phyloP scores from a whole-genome alignment of 2,329 filamentous ascomycete species.

The Pseudogymnoascus destructans region DNA sequence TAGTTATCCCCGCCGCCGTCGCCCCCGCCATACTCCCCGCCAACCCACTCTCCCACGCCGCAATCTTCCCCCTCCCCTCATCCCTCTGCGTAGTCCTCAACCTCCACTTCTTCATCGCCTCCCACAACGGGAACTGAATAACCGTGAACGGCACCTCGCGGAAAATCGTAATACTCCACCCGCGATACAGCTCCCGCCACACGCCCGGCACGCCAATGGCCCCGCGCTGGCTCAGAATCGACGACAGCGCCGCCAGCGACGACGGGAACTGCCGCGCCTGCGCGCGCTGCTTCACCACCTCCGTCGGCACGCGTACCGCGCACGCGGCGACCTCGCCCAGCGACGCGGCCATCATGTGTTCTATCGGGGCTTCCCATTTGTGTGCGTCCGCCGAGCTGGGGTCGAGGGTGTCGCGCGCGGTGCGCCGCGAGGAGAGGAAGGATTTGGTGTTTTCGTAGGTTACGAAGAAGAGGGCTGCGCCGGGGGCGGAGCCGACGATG shows the following conservation, averaged over 20 bases:
- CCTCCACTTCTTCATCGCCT: constrained; percentile 69
- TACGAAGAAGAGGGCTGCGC: constrained; percentile 93
- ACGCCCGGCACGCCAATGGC: constrained; percentile 42
- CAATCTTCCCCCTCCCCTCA: constrained; percentile 33
- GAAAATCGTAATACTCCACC: constrained; percentile 85
- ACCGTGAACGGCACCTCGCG: constrained; percentile 95
- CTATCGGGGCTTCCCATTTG: constrained; percentile 27
- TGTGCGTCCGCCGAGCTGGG: constrained; percentile 25
- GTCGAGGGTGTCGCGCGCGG: constrained; percentile 23
- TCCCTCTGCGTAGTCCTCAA: constrained; percentile 30
- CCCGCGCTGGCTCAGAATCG: constrained; percentile 46
- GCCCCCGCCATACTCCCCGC: constrained; percentile 77
- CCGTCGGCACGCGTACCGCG: constrained; percentile 81
- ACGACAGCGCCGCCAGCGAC: constrained; percentile 50
- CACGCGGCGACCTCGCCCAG: constrained; percentile 87
- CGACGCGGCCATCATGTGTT: constrained; percentile 76
- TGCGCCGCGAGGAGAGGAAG: constrained; percentile 29
- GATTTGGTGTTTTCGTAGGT: constrained; percentile 72
- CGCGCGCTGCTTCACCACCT: constrained; percentile 93
- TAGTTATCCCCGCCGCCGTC: constrained; percentile 77
- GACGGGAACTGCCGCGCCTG: constrained; percentile 75
- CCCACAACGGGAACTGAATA: constrained; percentile 96
- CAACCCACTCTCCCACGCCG: constrained; percentile 65
- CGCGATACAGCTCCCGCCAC: constrained; percentile 76
- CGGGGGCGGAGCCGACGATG: constrained; percentile 80